Evolutionary conservation across 129 eudicot species (phyloP).

Genomic region (Lonicera japonica): DNA sequence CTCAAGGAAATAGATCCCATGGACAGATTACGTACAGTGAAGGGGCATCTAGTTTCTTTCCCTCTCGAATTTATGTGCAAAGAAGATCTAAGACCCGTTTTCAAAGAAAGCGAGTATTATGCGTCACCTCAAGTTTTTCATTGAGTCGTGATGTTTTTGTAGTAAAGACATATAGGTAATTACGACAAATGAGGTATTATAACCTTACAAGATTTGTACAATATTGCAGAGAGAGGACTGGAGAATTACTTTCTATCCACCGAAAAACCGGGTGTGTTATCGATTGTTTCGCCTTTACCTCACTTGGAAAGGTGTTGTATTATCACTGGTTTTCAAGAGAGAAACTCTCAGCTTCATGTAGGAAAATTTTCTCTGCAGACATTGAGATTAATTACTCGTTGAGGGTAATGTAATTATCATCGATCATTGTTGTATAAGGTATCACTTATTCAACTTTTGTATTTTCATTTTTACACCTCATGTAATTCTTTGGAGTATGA

Average conservation of each 20-base stretch:
- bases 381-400: not conserved
- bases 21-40: constrained; percentile 73
- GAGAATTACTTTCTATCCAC: not conserved
- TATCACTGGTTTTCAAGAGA: not conserved
- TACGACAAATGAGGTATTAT: no score
- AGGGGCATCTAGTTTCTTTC: constrained; percentile 91
- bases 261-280: not conserved
- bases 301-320: not conserved
- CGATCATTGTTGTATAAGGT: not conserved
- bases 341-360: not conserved
- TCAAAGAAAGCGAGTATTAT: constrained; percentile 94
- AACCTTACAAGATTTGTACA: not conserved
- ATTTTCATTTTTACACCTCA: not conserved
- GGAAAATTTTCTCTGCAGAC: not conserved
- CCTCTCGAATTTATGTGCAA: constrained; percentile 92
- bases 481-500: not conserved
- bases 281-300: no score
- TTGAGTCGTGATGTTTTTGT: constrained; percentile 11
- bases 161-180: not conserved
- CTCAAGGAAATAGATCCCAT: constrained; percentile 57
- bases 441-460: not conserved
- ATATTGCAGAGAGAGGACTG: not conserved
- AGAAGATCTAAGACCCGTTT: constrained; percentile 94
- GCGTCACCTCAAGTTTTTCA: constrained; percentile 99
- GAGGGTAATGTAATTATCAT: not conserved